Evolutionary conservation across 805 yeast species (phyloP), one percentile per base, ranked within the genome.

Genomic region (Naumovozyma castellii): DNA sequence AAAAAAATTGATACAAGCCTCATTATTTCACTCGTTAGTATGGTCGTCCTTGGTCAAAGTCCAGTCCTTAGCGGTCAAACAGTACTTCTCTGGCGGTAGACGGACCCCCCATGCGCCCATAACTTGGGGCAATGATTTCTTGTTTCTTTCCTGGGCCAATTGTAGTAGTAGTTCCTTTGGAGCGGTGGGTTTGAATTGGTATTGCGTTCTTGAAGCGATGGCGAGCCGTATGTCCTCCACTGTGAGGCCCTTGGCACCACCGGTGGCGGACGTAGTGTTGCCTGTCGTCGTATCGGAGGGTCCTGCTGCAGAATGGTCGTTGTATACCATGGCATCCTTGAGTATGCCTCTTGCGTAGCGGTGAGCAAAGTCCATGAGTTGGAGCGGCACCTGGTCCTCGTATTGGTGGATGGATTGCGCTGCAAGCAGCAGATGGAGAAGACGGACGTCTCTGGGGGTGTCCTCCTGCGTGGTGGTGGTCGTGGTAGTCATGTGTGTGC

Each of bases 21-120:
- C n/a, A n/a, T n/a, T n/a, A n/a, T n/a, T n/a, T n/a, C n/a, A n/a
- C n/a, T n/a, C n/a, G n/a, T n/a, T n/a, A n/a, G n/a, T n/a, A n/a
- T n/a, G n/a, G n/a, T n/a, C n/a, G n/a, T n/a, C n/a, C n/a, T n/a
- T n/a, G n/a, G n/a, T n/a, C 14, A 29, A 13, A 16, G 46, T 44
- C 62, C 59, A 56, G 29, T 56, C 60, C 38, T 56, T 57, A n/a
- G 61, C 92, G 0, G 95, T 87, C 39, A 88, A 66, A 64, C 97
- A 88, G 65, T 86, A 88, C 73, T 88, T 92, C 66, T 92, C 99
- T 3, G 98, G 97, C 2, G 99, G 99, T 37, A 94, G 68, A 47
- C 97, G 75, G 31, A 92, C 72, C 9, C 98, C 97, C 80, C 86
- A 87, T 37, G 80, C 75, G 12, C 92, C 88, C 61, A 88, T 80